These are phyloP conservation scores for Lachancea nothofagi DNA, from an alignment of 805 yeast species.

Conservation along the genomic window DNA sequence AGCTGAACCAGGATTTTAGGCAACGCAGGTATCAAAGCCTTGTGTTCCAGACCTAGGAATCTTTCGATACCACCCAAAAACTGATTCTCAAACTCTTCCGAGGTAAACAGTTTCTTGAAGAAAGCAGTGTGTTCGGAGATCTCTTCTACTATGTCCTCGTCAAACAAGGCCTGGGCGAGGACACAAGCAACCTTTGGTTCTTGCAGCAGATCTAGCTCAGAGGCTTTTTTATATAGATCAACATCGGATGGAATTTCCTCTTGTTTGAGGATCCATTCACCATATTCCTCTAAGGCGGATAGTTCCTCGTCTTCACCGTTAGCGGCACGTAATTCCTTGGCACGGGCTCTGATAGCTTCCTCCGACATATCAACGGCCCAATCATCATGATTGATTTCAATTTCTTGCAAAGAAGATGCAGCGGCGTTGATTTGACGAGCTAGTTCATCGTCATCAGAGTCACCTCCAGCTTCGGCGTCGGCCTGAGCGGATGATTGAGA, in stretches of 20 bases:
- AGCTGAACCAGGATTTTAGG: conserved; percentile 78
- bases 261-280: conserved; percentile 78
- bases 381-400: conserved; percentile 75
- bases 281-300: conserved; percentile 64
- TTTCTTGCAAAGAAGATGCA: conserved; percentile 63
- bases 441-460: conserved; percentile 62
- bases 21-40: conserved; percentile 59
- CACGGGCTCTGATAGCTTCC: conserved; percentile 92
- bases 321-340: conserved; percentile 73
- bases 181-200: conserved; percentile 82
- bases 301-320: conserved; percentile 39
- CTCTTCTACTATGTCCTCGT: conserved; percentile 67
- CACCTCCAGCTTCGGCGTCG: conserved; percentile 36
- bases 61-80: conserved; percentile 95
- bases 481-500: conserved; percentile 27
- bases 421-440: conserved; percentile 79
- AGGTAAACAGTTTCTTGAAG: conserved; percentile 61
- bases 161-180: conserved; percentile 83
- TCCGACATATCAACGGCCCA: conserved; percentile 98
- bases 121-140: conserved; percentile 76
- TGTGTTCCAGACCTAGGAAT: conserved; percentile 76
- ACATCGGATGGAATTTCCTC: conserved; percentile 71
- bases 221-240: conserved; percentile 86
- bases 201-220: conserved; percentile 64
- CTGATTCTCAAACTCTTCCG: conserved; percentile 73